These are phyloP conservation scores for Dioszegia hungarica DNA, from an alignment of 768 basidiomycete species.

Conservation along the genomic window DNA sequence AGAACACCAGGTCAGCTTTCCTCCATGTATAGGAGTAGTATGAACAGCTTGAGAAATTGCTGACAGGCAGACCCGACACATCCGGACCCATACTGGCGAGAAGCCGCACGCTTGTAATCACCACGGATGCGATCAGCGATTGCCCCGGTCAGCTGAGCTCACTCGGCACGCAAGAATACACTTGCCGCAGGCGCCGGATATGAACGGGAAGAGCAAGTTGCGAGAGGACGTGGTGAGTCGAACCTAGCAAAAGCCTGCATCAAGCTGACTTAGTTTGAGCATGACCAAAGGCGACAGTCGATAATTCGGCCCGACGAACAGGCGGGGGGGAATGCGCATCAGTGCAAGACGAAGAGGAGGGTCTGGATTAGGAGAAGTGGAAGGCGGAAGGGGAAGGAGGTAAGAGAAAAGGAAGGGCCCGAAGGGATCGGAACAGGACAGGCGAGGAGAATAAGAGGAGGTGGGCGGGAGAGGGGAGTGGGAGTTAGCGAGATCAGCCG, in stretches of 20 bases:
- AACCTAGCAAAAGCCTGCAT: too few species aligned
- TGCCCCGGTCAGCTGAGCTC: slow-evolving; percentile 96
- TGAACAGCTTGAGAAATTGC: too few species aligned
- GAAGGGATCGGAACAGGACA: too few species aligned
- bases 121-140: slow-evolving; percentile 94
- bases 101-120: slow-evolving; percentile 91
- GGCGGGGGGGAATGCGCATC: neutral
- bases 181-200: slow-evolving; percentile 64
- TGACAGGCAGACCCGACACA: slow-evolving; percentile 99
- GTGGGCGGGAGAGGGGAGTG: too few species aligned
- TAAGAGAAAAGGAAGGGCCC: too few species aligned
- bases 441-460: too few species aligned
- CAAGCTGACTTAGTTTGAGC: slow-evolving; percentile 20
- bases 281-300: slow-evolving; percentile 25
- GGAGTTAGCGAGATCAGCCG: too few species aligned
- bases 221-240: slow-evolving; percentile 59
- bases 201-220: slow-evolving; percentile 39
- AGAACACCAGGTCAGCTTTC: slow-evolving; percentile 90
- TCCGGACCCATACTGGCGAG: slow-evolving; percentile 96
- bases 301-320: slow-evolving; percentile 1
- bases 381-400: too few species aligned
- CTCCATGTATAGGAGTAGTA: too few species aligned
- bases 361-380: neutral
- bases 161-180: slow-evolving; percentile 95
- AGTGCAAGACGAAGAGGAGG: neutral